Evolutionary conservation across 192 early-diverging fungal genomes (phyloP), one percentile per base, ranked within the genome.

Genomic region (Coemansia sp.): DNA sequence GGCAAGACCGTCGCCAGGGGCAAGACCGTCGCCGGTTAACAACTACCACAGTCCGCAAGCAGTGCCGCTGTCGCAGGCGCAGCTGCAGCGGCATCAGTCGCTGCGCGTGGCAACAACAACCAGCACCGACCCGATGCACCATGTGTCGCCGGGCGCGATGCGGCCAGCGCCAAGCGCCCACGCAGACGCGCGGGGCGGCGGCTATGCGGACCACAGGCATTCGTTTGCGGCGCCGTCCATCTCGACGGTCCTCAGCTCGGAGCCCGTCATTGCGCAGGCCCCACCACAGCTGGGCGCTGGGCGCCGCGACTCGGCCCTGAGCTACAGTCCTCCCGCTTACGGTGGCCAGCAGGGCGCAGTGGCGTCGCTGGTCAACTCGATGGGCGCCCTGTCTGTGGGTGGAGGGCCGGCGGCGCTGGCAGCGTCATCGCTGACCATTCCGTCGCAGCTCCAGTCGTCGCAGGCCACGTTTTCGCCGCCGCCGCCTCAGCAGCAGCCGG

Each of bases 11-110:
- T 65, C 69, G 44, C 69, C 62, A 54, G 41, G n/a, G 33, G 17
- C 52, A 54, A n/a, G n/a, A n/a, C n/a, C 53, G n/a, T 59, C 66
- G n/a, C 57, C 53, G 41, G n/a, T n/a, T n/a, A n/a, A n/a, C n/a
- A n/a, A n/a, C n/a, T n/a, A n/a, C n/a, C n/a, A n/a, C n/a, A n/a
- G n/a, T n/a, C 68, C 65, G 27, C 74, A 57, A 10, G 29, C 57
- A 8, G 50, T 44, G 45, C 61, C 65, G 9, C 50, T 44, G 55
- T 41, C 61, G 31, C 65, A 74, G 54, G 44, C 65, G 7, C 61
- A 70, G 56, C 53, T 66, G 44, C 74, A 65, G n/a, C 67, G 74
- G 8, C 68, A 67, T n/a, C 47, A 62, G 50, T 69, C 68, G 28
- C 47, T 61, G 4, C 52, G 52, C 20, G 52, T 54, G 52, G 4